Evolutionary conservation across 2,329 filamentous ascomycete genomes (phyloP), one percentile per base, ranked within the genome.

Genomic region (Fusarium sp.): DNA sequence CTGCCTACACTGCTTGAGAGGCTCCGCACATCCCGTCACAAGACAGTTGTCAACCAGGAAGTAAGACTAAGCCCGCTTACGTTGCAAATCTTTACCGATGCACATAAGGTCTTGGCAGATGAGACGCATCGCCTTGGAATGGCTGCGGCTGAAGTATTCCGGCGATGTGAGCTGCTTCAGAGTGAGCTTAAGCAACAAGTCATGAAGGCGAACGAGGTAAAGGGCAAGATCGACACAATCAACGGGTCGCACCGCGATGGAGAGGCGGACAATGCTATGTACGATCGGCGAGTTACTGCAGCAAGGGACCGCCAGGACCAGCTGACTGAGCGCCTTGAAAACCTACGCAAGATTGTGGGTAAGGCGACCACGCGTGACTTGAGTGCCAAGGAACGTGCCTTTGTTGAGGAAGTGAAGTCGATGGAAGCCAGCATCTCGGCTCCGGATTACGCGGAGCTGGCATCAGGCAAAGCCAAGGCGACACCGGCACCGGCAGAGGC

Each of bases 81-180:
- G 4, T 85, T 95, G 22, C 88, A 91, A 71, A 85, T 94, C 41
- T 88, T 95, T 72, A 92, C 91, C 33, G 90, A 93, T 65, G 90
- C 90, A 0, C 93, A 95, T 79, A 90, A 92, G 77, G 84, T 93
- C 9, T 84, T 95, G 10, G 90, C 90, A 69, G 86, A 88, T 14
- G 92, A 95, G 80, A 94, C 92, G 0, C 86, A 92, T 73, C 86
- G 85, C 15, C 85, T 95, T 15, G 92, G 92, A 20, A 83, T 88
- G 46, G 92, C 91, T 3, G 92, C 91, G 2, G 89, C 92, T 3
- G 92, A 94, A 75, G 84, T 95, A 10, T 95, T 94, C 81, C 86
- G 90, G 31, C 87, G 90, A 60, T 93, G 92, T 68, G 88, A 92
- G 73, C 86, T 89, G 49, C 85, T 95, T 31, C 90, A 92, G 75